Evolutionary conservation across 2,329 filamentous ascomycete species (phyloP).

Genomic region (Trichophaea hybrida): DNA sequence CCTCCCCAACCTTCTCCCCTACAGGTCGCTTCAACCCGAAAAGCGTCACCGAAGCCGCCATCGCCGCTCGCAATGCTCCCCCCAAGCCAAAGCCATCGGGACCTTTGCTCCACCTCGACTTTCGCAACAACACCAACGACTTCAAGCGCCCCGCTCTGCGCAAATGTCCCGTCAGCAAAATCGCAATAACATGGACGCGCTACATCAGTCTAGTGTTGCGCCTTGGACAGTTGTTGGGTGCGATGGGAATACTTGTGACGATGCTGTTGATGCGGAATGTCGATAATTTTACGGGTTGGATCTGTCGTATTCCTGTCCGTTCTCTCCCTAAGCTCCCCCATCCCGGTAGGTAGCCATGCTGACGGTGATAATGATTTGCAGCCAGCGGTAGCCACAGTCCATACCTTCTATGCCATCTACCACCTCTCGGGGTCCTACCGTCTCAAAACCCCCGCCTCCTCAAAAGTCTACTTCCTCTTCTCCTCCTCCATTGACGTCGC

Average conservation of each 20-base stretch:
- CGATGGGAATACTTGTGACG: slow-evolving; percentile 13
- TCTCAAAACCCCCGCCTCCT: slow-evolving; percentile 11
- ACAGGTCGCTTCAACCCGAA: neutral
- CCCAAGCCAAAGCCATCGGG: neutral
- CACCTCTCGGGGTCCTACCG: slow-evolving; percentile 16
- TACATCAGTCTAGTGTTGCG: slow-evolving; percentile 6
- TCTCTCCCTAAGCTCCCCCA: neutral
- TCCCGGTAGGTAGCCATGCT: neutral
- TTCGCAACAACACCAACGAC: neutral
- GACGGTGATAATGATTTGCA: neutral
- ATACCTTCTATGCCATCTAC: slow-evolving; percentile 16
- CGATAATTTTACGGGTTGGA: slow-evolving; percentile 17
- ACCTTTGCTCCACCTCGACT: neutral
- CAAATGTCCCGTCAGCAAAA: neutral
- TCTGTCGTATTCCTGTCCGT: slow-evolving; percentile 16
- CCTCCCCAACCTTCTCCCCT: neutral
- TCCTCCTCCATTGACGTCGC: slow-evolving; percentile 15
- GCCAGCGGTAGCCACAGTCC: slow-evolving; percentile 19
- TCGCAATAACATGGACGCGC: neutral
- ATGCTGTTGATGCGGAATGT: slow-evolving; percentile 16
- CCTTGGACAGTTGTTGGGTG: slow-evolving; percentile 9
- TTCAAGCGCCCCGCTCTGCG: neutral
- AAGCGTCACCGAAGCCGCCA: neutral
- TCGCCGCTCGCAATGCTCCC: neutral
- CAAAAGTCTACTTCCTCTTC: slow-evolving; percentile 17